These are phyloP conservation scores for Diaporthe humulicola DNA, from an alignment of 2,329 filamentous ascomycete species.

Conservation along the genomic window DNA sequence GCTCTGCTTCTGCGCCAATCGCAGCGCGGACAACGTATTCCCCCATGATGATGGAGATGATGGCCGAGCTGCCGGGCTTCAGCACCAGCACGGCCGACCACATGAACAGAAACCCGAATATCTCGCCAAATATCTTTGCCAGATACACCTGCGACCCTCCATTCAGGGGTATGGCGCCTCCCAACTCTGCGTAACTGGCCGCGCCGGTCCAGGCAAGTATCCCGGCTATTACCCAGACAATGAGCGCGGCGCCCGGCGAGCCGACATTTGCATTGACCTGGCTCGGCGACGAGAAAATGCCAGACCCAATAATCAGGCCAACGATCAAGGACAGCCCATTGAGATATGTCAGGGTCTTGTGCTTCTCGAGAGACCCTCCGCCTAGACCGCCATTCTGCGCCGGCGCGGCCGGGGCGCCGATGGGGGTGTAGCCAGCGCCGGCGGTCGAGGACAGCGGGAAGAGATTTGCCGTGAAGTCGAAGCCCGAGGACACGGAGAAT, in stretches of 20 bases:
- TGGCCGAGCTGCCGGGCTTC: slow-evolving; percentile 93
- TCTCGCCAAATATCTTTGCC: slow-evolving; percentile 95
- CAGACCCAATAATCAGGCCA: slow-evolving; percentile 94
- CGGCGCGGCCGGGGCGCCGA: slow-evolving; percentile 78
- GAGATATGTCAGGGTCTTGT: slow-evolving; percentile 94
- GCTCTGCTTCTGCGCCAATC: slow-evolving; percentile 87
- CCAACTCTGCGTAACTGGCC: slow-evolving; percentile 94
- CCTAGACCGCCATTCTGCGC: slow-evolving; percentile 69
- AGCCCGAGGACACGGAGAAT: slow-evolving; percentile 92
- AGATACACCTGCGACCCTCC: slow-evolving; percentile 95
- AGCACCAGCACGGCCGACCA: slow-evolving; percentile 96
- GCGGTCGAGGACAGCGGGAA: slow-evolving; percentile 91
- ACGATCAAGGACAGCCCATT: slow-evolving; percentile 94
- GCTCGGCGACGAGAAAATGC: slow-evolving; percentile 94
- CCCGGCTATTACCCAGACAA: slow-evolving; percentile 95
- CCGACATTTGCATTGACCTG: slow-evolving; percentile 94
- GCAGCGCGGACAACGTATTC: slow-evolving; percentile 94
- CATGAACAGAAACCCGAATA: slow-evolving; percentile 93
- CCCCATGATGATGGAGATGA: slow-evolving; percentile 97
- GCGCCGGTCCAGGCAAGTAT: slow-evolving; percentile 95
- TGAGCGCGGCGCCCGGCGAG: slow-evolving; percentile 87
- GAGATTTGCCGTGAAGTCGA: slow-evolving; percentile 93
- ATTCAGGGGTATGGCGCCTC: slow-evolving; percentile 94
- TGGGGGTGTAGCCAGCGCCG: slow-evolving; percentile 81
- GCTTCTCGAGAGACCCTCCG: slow-evolving; percentile 90